These are phyloP conservation scores for Cadophora luteo-olivacea DNA, from an alignment of 2,329 filamentous ascomycete genomes.

Conservation along the genomic window DNA sequence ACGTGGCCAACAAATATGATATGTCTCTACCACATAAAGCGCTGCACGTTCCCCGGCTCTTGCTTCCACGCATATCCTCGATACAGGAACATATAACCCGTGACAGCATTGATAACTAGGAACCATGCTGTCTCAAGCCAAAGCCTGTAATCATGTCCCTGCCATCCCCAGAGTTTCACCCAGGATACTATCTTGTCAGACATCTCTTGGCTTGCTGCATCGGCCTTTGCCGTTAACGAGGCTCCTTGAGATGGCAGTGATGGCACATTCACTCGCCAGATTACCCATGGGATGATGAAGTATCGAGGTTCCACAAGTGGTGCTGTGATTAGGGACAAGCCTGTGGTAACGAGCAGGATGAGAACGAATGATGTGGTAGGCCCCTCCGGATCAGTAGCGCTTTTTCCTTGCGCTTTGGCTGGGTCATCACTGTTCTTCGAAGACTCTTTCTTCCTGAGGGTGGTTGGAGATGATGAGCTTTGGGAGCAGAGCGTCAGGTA, in stretches of 20 bases:
- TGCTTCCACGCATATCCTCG: constrained; percentile 68
- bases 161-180: constrained; percentile 24
- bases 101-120: constrained; percentile 65
- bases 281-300: constrained; percentile 93
- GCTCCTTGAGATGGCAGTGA: constrained; percentile 60
- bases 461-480: constrained; percentile 29
- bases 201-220: neutral
- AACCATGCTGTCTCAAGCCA: constrained; percentile 75
- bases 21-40: constrained; percentile 77
- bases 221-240: neutral
- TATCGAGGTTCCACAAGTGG: constrained; percentile 95
- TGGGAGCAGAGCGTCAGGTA: constrained; percentile 66
- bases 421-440: neutral
- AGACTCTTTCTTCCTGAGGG: constrained; percentile 28
- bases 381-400: constrained; percentile 23
- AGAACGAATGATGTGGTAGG: constrained; percentile 58
- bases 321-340: constrained; percentile 82
- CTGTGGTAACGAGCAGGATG: constrained; percentile 70
- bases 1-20: no score
- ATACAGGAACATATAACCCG: constrained; percentile 75
- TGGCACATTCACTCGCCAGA: constrained; percentile 86
- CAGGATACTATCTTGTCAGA: neutral
- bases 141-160: constrained; percentile 41
- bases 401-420: constrained; percentile 7
- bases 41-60: constrained; percentile 63